Evolutionary conservation across 352 stramenopile species (phyloP).

Genomic region (Phytopythium montanum): DNA sequence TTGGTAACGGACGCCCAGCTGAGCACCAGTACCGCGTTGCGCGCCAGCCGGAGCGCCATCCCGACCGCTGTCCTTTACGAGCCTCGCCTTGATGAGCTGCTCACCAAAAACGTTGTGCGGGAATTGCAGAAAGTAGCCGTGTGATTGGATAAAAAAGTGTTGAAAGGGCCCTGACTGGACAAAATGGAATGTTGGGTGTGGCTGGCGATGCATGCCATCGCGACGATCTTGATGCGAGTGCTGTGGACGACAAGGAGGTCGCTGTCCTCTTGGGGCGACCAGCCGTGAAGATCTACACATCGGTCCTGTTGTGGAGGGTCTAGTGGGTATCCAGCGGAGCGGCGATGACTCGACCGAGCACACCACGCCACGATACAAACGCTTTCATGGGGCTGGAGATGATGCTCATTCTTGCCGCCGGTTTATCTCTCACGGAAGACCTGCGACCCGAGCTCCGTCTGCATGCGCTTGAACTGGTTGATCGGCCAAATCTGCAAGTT

Average conservation of each 20-base stretch:
- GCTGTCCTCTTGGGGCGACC: not conserved
- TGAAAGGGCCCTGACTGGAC: not conserved
- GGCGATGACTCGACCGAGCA: not conserved
- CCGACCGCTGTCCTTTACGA: no score
- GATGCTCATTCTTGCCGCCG: not conserved
- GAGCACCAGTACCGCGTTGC: slow-evolving; percentile 54
- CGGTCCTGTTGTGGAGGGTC: not conserved
- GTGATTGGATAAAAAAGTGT: slow-evolving; percentile 1
- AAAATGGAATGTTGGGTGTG: slow-evolving; percentile 4
- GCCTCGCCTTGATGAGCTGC: not conserved
- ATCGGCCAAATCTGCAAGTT: slow-evolving; percentile 69
- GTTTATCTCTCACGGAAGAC: slow-evolving; percentile 52
- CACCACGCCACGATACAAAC: not conserved
- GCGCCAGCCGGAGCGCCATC: slow-evolving; percentile 19
- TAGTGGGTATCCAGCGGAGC: not conserved
- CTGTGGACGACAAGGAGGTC: not conserved
- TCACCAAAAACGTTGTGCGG: not conserved
- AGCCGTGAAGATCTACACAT: not conserved
- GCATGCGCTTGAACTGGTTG: slow-evolving; percentile 59
- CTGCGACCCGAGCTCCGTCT: slow-evolving; percentile 49
- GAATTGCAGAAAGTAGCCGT: not conserved
- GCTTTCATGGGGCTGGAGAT: not conserved
- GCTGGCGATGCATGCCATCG: not conserved
- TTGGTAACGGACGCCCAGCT: slow-evolving; percentile 63
- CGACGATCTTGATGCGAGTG: not conserved